A percentile compares a stretch with the other conserved stretches of the same genome.
These are phyloP conservation scores for Favolaschia claudopus DNA, from an alignment of 768 basidiomycete genomes.

Conservation along the genomic window DNA sequence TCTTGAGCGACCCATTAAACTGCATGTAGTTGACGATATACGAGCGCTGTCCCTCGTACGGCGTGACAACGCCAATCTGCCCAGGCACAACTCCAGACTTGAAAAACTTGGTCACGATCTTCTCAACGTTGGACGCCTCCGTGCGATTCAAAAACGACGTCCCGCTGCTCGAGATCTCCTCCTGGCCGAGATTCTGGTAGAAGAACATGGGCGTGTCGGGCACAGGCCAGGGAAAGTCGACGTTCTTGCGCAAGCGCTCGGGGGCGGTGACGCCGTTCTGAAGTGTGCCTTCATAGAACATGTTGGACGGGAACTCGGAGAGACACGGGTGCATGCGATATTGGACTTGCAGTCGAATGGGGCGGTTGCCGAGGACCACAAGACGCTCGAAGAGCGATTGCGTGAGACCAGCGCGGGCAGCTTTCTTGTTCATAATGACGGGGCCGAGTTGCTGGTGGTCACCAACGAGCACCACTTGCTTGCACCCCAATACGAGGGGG, in stretches of 20 bases:
- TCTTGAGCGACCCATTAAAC: conserved; percentile 98
- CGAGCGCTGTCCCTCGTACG: conserved; percentile 98
- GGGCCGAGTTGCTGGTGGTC: conserved; percentile 99
- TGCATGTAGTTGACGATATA: conserved; percentile 99
- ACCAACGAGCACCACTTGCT: conserved; percentile 97
- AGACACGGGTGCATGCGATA: conserved; percentile 99
- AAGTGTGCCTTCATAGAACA: conserved; percentile 99
- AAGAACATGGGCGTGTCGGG: conserved; percentile 99
- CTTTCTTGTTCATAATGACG: conserved; percentile 99
- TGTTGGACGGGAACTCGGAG: conserved; percentile 99
- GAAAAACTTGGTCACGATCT: conserved; percentile 99
- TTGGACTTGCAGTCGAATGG: conserved; percentile 98
- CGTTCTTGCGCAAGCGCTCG: conserved; percentile 95
- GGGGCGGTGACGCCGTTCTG: conserved; percentile 99
- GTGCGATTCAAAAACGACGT: conserved; percentile 99
- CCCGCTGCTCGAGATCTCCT: conserved; percentile 98
- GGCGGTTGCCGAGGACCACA: conserved; percentile 92
- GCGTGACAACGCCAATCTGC: conserved; percentile 98
- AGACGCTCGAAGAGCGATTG: conserved; percentile 98
- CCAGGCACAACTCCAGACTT: conserved; percentile 95
- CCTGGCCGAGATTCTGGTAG: conserved; percentile 98
- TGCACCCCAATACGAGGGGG: conserved; percentile 95
- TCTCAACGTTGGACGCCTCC: conserved; percentile 98
- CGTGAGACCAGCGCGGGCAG: conserved; percentile 96
- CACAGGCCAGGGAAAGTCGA: conserved; percentile 99